These are phyloP conservation scores for Zizania latifolia DNA, from an alignment of 176 grass and related monocot species.

Conservation along the genomic window DNA sequence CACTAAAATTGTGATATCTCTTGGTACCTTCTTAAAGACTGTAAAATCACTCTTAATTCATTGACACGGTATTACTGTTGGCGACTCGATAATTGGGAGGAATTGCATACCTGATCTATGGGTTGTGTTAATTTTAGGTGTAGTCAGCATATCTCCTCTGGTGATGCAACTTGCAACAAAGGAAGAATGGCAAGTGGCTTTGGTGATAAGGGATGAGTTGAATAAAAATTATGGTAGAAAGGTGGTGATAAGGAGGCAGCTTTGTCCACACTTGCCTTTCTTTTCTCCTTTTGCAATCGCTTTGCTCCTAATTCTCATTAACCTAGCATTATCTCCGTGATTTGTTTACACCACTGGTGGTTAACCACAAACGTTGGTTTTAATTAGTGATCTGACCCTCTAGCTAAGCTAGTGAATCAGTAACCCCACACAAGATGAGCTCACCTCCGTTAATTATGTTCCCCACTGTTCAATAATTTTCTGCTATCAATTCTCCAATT, in stretches of 20 bases:
- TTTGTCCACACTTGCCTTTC: no score
- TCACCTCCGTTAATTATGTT: slow-evolving; percentile 18
- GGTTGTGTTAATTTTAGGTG: neutral
- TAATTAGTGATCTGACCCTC: no score
- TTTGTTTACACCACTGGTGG: slow-evolving; percentile 34
- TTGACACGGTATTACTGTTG: no score
- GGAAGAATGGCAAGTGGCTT: neutral
- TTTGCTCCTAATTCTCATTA: slow-evolving; percentile 50
- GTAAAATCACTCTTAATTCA: no score
- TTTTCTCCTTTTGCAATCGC: slow-evolving; percentile 8
- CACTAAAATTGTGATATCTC: no score
- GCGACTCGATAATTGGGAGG: no score
- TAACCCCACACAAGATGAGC: neutral
- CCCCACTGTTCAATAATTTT: neutral
- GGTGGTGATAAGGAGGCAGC: slow-evolving; percentile 21
- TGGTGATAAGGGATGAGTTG: slow-evolving; percentile 6
- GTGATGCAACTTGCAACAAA: slow-evolving; percentile 27
- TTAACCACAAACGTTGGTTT: slow-evolving; percentile 17
- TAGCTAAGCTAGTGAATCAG: neutral
- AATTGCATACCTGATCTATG: neutral
- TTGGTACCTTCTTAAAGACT: no score
- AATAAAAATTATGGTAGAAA: slow-evolving; percentile 27
- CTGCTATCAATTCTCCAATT: neutral
- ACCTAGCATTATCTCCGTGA: slow-evolving; percentile 46
- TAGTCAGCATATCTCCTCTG: neutral